Evolutionary conservation across 2,329 filamentous ascomycete species (phyloP).

Genomic region (Ceratocystis ficicola): DNA sequence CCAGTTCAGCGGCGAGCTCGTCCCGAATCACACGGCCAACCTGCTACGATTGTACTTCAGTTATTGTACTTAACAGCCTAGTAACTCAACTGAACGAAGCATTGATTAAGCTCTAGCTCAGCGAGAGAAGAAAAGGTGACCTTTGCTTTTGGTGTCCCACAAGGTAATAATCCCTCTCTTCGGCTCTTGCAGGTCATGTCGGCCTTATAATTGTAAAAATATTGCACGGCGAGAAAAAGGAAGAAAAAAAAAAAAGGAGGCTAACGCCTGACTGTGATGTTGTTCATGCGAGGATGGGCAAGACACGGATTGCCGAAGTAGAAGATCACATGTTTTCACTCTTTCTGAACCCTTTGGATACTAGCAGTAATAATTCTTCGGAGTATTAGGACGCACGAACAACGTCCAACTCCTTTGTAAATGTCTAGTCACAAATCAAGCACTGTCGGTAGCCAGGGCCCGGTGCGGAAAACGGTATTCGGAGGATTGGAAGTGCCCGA

Average conservation of each 20-base stretch:
- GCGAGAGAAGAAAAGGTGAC: neutral
- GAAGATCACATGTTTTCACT: neutral
- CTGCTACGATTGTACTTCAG: neutral
- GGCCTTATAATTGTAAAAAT: too few relatives aligned
- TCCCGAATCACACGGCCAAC: too few relatives aligned
- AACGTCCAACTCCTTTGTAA: neutral
- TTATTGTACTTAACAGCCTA: neutral
- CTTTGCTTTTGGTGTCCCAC: neutral
- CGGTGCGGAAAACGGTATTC: neutral
- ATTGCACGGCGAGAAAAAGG: too few relatives aligned
- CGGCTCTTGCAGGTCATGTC: too few relatives aligned
- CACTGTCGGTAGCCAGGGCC: neutral
- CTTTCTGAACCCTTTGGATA: neutral
- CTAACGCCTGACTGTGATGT: neutral
- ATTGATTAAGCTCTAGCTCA: neutral
- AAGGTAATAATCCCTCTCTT: too few relatives aligned
- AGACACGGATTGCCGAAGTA: neutral
- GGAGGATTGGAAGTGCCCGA: neutral
- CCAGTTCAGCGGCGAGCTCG: neutral
- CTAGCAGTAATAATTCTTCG: neutral
- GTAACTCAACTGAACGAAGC: neutral
- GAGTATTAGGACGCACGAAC: constrained; percentile 1
- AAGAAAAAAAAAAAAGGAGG: too few relatives aligned
- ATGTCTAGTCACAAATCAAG: neutral
- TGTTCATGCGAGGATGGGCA: neutral